A percentile compares a stretch with the other conserved stretches of the same genome.
Evolutionary conservation across 345 rosid genomes (phyloP).

Genomic region (Eucalyptus pauciflora): DNA sequence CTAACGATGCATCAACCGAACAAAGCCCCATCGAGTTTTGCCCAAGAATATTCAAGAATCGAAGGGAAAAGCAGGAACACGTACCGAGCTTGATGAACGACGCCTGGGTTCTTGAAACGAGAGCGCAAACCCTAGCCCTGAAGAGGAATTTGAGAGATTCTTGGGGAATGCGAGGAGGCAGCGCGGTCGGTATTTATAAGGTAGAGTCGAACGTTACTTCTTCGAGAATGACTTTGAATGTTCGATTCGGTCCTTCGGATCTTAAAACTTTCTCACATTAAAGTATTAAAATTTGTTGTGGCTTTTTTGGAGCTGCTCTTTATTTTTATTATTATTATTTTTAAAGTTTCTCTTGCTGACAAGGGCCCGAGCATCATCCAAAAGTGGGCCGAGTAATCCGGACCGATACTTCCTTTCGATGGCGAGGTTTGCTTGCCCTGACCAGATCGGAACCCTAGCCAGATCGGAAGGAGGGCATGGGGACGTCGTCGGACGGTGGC

Average conservation of each 20-base stretch:
- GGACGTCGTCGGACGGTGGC: neutral
- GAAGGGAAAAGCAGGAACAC: neutral
- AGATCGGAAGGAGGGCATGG: fast-evolving
- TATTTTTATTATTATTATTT: no score
- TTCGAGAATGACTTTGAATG: neutral
- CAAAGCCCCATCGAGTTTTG: neutral
- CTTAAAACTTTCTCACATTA: neutral
- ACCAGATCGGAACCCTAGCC: neutral
- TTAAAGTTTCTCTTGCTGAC: no score
- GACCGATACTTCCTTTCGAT: fast-evolving
- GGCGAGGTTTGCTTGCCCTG: neutral
- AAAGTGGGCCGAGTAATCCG: no score
- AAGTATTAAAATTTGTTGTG: neutral
- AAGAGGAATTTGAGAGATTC: neutral
- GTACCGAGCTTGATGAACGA: neutral
- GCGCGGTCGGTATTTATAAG: neutral
- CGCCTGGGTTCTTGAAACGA: neutral
- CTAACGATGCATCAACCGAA: neutral
- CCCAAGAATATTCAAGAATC: neutral
- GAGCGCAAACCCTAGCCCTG: neutral
- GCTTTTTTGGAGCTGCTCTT: no score
- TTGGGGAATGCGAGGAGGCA: neutral
- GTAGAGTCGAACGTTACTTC: neutral
- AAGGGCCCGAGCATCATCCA: neutral
- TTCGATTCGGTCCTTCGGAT: neutral